These are phyloP conservation scores for Botrytis fabae DNA, from an alignment of 2,329 filamentous ascomycete genomes.

Conservation along the genomic window DNA sequence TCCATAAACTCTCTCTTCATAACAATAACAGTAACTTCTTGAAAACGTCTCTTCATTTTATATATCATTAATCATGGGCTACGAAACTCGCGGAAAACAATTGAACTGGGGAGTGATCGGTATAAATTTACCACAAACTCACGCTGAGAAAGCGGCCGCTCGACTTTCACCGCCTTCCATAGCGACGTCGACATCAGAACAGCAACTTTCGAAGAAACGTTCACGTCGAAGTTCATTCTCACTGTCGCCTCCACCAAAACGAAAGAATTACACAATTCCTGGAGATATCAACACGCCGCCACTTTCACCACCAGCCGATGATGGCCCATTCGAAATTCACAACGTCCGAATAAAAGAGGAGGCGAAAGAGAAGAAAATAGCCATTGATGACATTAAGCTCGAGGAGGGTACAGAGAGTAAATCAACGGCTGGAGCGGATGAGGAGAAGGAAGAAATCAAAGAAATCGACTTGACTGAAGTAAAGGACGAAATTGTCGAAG, in stretches of 20 bases:
- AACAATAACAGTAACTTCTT: slow-evolving; percentile 17
- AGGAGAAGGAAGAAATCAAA: slow-evolving; percentile 38
- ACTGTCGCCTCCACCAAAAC: slow-evolving; percentile 47
- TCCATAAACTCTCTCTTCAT: background rate
- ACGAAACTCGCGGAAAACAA: slow-evolving; percentile 96
- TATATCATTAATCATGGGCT: slow-evolving; percentile 64
- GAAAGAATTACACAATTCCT: slow-evolving; percentile 15
- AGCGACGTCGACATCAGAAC: slow-evolving; percentile 30
- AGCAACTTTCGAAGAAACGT: slow-evolving; percentile 67
- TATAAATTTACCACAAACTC: slow-evolving; percentile 76
- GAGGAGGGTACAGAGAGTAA: background rate
- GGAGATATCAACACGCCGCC: slow-evolving; percentile 62
- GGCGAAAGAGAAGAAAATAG: background rate
- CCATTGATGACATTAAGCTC: background rate
- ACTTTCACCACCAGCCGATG: slow-evolving; percentile 63
- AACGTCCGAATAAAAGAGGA: background rate
- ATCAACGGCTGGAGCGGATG: slow-evolving; percentile 27
- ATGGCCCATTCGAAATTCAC: slow-evolving; percentile 28
- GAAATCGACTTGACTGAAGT: slow-evolving; percentile 80
- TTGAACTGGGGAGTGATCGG: slow-evolving; percentile 89
- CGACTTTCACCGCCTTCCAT: slow-evolving; percentile 42
- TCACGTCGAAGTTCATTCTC: slow-evolving; percentile 61
- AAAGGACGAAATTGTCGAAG: slow-evolving; percentile 93
- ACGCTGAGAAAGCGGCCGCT: slow-evolving; percentile 57
- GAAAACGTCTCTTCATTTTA: slow-evolving; percentile 26